phyloP scores from a whole-genome alignment of 176 grass and related monocot species.

The Cenchrus americanus region DNA sequence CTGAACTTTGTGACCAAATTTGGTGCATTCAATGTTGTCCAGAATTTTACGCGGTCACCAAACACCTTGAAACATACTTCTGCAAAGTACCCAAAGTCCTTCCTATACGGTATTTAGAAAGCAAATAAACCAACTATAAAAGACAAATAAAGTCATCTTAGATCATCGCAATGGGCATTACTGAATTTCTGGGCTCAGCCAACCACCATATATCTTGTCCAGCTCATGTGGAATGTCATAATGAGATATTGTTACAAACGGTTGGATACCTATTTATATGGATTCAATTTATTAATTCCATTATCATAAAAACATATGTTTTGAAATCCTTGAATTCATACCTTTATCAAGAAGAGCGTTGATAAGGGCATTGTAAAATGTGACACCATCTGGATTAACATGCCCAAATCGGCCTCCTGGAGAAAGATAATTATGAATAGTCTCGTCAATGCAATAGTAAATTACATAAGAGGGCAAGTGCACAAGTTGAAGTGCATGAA shows the following conservation, averaged over 20 bases:
- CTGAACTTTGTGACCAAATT: slow-evolving; percentile 35
- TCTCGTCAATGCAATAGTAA: too few relatives aligned
- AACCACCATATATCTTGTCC: slow-evolving; percentile 60
- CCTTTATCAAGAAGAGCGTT: slow-evolving; percentile 49
- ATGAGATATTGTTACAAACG: slow-evolving; percentile 76
- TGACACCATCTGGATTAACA: slow-evolving; percentile 52
- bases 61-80: slow-evolving; percentile 70
- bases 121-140: neutral
- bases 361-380: slow-evolving; percentile 62
- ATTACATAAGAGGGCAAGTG: too few relatives aligned
- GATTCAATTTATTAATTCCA: neutral
- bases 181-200: slow-evolving; percentile 64
- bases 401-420: slow-evolving; percentile 54
- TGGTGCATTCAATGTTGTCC: slow-evolving; percentile 64
- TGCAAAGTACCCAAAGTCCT: slow-evolving; percentile 62
- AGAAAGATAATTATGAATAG: neutral
- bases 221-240: slow-evolving; percentile 75
- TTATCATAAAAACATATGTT: neutral
- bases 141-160: neutral
- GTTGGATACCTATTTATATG: slow-evolving; percentile 56
- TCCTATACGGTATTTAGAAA: slow-evolving; percentile 40
- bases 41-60: slow-evolving; percentile 65
- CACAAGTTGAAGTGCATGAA: neutral
- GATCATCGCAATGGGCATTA: slow-evolving; percentile 28
- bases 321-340: neutral